Base-by-base conservation (phyloP, 352 stramenopile genomes). In the Globisporangium mamillatum region DNA sequence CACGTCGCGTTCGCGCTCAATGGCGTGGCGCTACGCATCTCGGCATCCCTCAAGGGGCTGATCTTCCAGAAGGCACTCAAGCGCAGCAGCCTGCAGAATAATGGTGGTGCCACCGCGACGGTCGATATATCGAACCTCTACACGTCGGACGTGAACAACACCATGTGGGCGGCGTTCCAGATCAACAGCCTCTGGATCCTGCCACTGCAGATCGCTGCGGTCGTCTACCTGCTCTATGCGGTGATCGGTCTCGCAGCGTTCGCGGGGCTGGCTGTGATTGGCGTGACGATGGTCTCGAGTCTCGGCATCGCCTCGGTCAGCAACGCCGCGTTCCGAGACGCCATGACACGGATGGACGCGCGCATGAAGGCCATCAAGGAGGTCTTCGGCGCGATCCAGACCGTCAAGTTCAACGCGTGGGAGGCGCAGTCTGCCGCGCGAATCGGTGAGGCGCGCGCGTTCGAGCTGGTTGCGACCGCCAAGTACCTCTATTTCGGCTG, bases 341-440 rank as follows among this genome's bases (percentile, higher is more conserved):
- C 98, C 32, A 96, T 98, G 82, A 72, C 78, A 60, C 69, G 81
- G n/a, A 94, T 90, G 46, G 96, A 99, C 75, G 67, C 75, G 14
- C 86, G 96, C 12, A 89, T 98, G 53, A 97, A 98, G 69, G 58
- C 92, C 1, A 91, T 96, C 60, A 97, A 91, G 67, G 95, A 98
- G 75, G 81, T 97, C 1, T 79, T 98, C 52, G 72, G 80, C 25
- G 84, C 88, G 7, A 98, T 98, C 66, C 90, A 98, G 73, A 83
- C 98, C 52, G 91, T 99, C 68, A 99, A 99, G 70, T 73, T 99
- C 1, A 97, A 59, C 53, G 53, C 53, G 22, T 59, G 53, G 53
- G 53, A 59, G 53, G 53, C 53, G 12, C 53, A 59, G 53, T 59
- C 24, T 3, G 53, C 29, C 10, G 25, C 24, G 24, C 29, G 20